Evolutionary conservation across 176 grass and related monocot genomes (phyloP), one percentile per base, ranked within the genome.

Genomic region (Eragrostis curvula): DNA sequence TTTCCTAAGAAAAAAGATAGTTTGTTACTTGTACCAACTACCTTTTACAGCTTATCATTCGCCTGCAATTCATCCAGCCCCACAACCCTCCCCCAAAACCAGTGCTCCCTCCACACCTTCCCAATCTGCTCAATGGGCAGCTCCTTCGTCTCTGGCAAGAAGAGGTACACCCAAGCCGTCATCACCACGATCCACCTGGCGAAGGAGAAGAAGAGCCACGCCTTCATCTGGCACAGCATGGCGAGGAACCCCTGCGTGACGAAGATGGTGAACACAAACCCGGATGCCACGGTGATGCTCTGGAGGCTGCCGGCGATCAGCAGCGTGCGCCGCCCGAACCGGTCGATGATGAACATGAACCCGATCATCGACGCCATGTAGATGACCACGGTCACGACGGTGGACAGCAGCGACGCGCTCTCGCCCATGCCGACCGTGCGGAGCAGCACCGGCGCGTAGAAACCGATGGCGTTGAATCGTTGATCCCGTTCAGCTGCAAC

Each of bases 371-470:
- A 60, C 10, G 28, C 51, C 18, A 28, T 57, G 42, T 3, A 39
- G 20, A 84, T 40, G 25, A 47, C 47, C 11, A 85, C 79, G 9
- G 41, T 68, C 25, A 89, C 24, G 7, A 73, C 63, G 0, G 87
- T 63, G 18, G 80, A 83, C 1, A 89, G 51, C 8, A 93, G 76
- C 20, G 87, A 84, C 47, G 79, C 52, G 69, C 87, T 86, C 79
- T 92, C 87, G 10, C 64, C 80, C 61, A 89, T 56, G 27, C 90
- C 87, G 39, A 87, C 67, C 2, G 49, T 84, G n/a, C 87, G 74
- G 18, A 89, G 82, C 43, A 89, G 85, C 36, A 87, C 58, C 17
- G 87, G 83, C 21, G 79, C 67, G 53, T 87, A 92, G 81, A 92
- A 87, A 14, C 83, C 85, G 12, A 89, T 87, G 10, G 74, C 55